Conservation (phyloP, 1,284 basidiomycete genomes). For the Rhodotorula sp. region DNA sequence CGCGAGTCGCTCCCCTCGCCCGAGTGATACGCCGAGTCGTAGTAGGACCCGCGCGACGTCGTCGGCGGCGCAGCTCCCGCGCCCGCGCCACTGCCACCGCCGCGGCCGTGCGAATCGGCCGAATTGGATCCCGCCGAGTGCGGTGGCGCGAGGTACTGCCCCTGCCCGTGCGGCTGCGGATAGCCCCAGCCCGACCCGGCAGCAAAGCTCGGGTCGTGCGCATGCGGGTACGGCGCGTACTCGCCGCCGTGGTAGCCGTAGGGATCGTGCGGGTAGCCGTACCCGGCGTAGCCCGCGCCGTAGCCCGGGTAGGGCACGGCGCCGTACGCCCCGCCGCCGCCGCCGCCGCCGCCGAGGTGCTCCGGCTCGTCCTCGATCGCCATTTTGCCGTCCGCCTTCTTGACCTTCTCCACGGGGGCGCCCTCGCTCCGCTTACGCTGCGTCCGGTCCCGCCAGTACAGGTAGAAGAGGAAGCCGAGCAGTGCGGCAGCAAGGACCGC, state of each 20-base stretch:
- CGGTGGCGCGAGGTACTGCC: not conserved
- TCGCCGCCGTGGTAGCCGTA: constrained; percentile 1
- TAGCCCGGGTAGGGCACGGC: not conserved
- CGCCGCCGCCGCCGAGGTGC: too few species aligned
- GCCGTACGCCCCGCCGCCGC: not conserved
- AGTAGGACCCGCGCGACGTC: not conserved
- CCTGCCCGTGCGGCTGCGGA: not conserved
- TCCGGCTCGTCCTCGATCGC: constrained; percentile 38
- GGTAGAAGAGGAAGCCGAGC: constrained; percentile 37
- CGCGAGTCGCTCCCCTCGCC: constrained; percentile 2
- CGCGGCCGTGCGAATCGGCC: not conserved
- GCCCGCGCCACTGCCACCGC: not conserved
- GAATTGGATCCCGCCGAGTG: constrained; percentile 1
- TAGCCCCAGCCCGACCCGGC: not conserved
- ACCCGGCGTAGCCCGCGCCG: not conserved
- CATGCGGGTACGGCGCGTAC: not conserved
- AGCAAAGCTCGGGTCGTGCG: not conserved
- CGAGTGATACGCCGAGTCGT: constrained; percentile 18
- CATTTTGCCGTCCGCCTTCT: constrained; percentile 34
- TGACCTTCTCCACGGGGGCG: constrained; percentile 22
- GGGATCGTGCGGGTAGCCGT: constrained; percentile 10
- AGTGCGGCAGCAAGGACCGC: constrained; percentile 32
- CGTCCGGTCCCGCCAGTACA: constrained; percentile 35
- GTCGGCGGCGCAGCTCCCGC: not conserved
- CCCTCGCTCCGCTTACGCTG: constrained; percentile 22